Evolutionary conservation across 2,329 filamentous ascomycete species (phyloP), one percentile per base, ranked within the genome.

Genomic region (Botrytis aclada): DNA sequence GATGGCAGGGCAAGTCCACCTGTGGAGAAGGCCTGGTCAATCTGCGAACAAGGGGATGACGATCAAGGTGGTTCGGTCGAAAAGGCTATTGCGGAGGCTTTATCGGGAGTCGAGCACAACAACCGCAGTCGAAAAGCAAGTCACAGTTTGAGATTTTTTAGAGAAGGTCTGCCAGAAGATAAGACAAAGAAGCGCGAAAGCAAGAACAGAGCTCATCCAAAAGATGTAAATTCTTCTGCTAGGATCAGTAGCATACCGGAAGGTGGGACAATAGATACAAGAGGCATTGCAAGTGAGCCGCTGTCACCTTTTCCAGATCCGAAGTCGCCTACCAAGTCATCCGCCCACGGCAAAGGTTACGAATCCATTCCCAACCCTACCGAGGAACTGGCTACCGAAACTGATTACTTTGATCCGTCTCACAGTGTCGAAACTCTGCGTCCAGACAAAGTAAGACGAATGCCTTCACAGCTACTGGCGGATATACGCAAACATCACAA

Each of bases 91-190:
- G 84, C 87, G 9, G 88, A 90, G 75, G 87, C 87, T 41, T 84
- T 90, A 78, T 85, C 87, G 29, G 88, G 88, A 3, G 83, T 87
- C n/a, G 89, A 90, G 77, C 88, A 85, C 60, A 90, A 88, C 77
- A 87, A 87, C 63, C 87, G 89, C 70, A 93, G 89, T 78, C 87
- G 89, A 76, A 92, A 91, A 81, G 87, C 89, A 56, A 91, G 89
- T 77, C 89, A 91, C 80, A 90, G 88, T 76, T 82, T 92, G 73
- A 85, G 89, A 2, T 89, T 91, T 77, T 92, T 92, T 83, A 89
- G 88, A 74, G 89, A 91, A 80, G 89, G 88, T 47, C 82, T 90
- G 29, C 88, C 88, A 4, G 87, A 89, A 70, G 88, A 90, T 62
- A 87, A 87, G 78, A 79, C 81, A 60, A 87, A 86, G 77, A 87